Evolutionary conservation across 805 yeast species (phyloP).

Genomic region (Aciculoconidium aculeatum): DNA sequence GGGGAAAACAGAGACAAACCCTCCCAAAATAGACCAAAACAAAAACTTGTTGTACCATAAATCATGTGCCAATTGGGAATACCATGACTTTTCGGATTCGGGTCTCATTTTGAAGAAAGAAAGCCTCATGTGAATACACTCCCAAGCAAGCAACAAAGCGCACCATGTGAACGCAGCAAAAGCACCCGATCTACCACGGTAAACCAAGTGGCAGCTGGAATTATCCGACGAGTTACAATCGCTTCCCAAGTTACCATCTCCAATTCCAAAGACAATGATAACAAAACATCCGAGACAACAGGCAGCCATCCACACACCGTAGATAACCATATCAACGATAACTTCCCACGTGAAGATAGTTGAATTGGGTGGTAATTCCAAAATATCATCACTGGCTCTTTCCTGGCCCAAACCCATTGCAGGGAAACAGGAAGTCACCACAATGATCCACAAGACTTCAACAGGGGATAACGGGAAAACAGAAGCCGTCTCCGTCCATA

Average conservation of each 20-base stretch:
- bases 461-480: slow-evolving; percentile 40
- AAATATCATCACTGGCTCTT: slow-evolving; percentile 32
- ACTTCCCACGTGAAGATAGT: slow-evolving; percentile 36
- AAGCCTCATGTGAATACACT: slow-evolving; percentile 31
- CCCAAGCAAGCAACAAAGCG: slow-evolving; percentile 36
- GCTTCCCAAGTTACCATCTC: slow-evolving; percentile 33
- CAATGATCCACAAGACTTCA: slow-evolving; percentile 30
- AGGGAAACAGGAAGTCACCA: slow-evolving; percentile 32
- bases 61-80: slow-evolving; percentile 29
- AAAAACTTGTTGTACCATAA: slow-evolving; percentile 32
- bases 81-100: slow-evolving; percentile 32
- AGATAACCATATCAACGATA: slow-evolving; percentile 35
- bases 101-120: slow-evolving; percentile 34
- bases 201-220: slow-evolving; percentile 25
- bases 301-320: slow-evolving; percentile 39
- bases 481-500: slow-evolving; percentile 23
- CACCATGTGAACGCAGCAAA: slow-evolving; percentile 39
- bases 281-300: slow-evolving; percentile 34
- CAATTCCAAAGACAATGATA: slow-evolving; percentile 31
- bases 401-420: slow-evolving; percentile 38
- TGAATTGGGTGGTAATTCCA: slow-evolving; percentile 32
- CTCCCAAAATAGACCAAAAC: slow-evolving; percentile 34
- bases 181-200: slow-evolving; percentile 33
- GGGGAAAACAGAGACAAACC: slow-evolving; percentile 32
- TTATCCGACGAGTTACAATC: slow-evolving; percentile 26